Base-by-base conservation (phyloP, 1,284 basidiomycete genomes). In the Ustilago xerochloae region DNA sequence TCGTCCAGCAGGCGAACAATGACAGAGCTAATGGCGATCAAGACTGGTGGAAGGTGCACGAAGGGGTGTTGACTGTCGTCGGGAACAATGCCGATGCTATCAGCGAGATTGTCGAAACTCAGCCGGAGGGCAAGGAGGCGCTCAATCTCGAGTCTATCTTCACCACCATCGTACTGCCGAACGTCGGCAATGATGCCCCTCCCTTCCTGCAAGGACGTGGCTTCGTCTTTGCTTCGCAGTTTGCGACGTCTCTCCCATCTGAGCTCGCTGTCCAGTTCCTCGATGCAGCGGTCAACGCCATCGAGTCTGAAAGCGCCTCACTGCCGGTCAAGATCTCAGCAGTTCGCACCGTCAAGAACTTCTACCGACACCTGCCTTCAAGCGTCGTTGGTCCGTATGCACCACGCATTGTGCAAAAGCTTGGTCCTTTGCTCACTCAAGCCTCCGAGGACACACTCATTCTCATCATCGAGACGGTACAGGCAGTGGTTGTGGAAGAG, bases 151-250 rank as follows among this genome's bases (percentile, higher is more conserved):
- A 90, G 57, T 87, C 87, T 57, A 86, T 97, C 36, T 90, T 98
- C 54, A 86, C 89, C 20, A 88, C 90, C 67, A 89, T 96, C 55
- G 89, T 98, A 38, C 92, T 94, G 6, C 89, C 90, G 16, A 87
- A 93, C 45, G 87, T 98, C 20, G 86, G 85, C 38, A 89, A 91
- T 91, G 75, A 55, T 87, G 85, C 38, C 7, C 28, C 52, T 54
- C 92, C 93, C 0, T 97, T 97, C 88, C 85, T 99, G 48, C 94
- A 97, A 85, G 97, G 96, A 9, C 89, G 96, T 59, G 92, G 91
- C 2, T 97, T 98, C 70, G 93, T 98, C 38, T 96, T 98, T 80
- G 93, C 94, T 0, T 94, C 93, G 78, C 92, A 95, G 82, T 97
- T 90, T 79, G 89, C 93, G 0, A 89, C 90, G 63, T 85, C 91